phyloP scores from a whole-genome alignment of 805 yeast species.

The Ogataea pilisensis region DNA sequence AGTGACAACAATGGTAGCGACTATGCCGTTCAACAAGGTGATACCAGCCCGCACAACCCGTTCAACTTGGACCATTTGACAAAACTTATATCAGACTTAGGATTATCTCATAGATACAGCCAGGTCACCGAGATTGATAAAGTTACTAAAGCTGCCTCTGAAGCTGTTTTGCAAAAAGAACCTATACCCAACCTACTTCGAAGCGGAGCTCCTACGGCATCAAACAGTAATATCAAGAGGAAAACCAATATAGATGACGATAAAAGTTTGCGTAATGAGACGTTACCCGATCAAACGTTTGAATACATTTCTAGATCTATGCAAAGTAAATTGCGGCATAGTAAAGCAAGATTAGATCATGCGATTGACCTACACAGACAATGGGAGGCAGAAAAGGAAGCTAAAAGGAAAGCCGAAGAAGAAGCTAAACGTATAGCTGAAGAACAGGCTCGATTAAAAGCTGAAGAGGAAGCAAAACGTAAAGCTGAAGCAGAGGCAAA shows the following conservation, averaged over 20 bases:
- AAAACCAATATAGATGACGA: too few relatives aligned
- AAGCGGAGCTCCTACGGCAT: too few relatives aligned
- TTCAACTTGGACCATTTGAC: background rate
- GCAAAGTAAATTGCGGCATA: slow-evolving; percentile 2
- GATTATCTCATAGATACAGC: slow-evolving; percentile 1
- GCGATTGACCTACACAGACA: slow-evolving; percentile 5
- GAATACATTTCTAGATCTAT: background rate
- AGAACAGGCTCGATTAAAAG: slow-evolving; percentile 10
- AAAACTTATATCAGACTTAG: background rate
- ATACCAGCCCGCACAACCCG: too few relatives aligned
- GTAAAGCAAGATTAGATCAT: slow-evolving; percentile 4
- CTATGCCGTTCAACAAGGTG: too few relatives aligned
- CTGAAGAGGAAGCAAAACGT: slow-evolving; percentile 20
- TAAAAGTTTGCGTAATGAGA: too few relatives aligned
- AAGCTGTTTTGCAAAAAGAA: background rate
- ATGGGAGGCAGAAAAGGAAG: slow-evolving; percentile 19
- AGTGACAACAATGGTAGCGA: background rate
- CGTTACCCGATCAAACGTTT: background rate
- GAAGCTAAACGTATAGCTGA: slow-evolving; percentile 10
- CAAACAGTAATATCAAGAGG: too few relatives aligned
- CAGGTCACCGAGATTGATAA: slow-evolving; percentile 1
- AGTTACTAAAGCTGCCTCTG: background rate
- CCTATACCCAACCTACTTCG: background rate
- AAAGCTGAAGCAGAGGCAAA: slow-evolving; percentile 13
- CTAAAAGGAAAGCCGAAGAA: slow-evolving; percentile 18